Conservation (phyloP, 2,329 filamentous ascomycete genomes). For the Basipetospora chlamydospora region DNA sequence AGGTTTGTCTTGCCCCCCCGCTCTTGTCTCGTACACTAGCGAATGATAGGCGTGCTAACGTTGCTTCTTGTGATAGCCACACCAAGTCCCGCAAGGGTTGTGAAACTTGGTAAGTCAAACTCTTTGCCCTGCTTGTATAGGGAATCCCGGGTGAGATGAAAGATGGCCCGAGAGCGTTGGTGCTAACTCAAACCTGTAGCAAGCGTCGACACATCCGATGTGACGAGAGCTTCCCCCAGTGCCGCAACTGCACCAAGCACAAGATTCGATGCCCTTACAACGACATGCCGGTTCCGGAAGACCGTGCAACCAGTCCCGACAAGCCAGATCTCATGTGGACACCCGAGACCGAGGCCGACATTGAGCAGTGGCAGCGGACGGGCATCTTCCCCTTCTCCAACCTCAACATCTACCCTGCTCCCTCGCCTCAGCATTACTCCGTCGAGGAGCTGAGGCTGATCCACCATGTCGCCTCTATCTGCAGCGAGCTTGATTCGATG, state of each 20-base stretch:
- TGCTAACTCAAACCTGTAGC: constrained; percentile 21
- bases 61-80: constrained; percentile 55
- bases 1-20: constrained; percentile 39
- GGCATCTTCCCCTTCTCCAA: constrained; percentile 76
- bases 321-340: constrained; percentile 70
- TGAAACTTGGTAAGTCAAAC: constrained; percentile 68
- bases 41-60: constrained; percentile 14
- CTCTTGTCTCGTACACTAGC: no score
- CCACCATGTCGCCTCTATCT: constrained; percentile 77
- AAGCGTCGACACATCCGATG: constrained; percentile 95
- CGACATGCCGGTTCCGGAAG: constrained; percentile 57
- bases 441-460: constrained; percentile 74
- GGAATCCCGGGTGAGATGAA: constrained; percentile 5
- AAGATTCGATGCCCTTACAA: constrained; percentile 98
- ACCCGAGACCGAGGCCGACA: constrained; percentile 65
- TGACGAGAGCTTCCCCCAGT: constrained; percentile 96
- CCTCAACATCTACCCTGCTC: constrained; percentile 60
- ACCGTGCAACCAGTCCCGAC: constrained; percentile 44
- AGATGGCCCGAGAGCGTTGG: no score
- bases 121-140: not conserved
- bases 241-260: constrained; percentile 97
- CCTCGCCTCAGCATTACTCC: constrained; percentile 57
- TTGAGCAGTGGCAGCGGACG: constrained; percentile 72
- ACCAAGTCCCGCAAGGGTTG: constrained; percentile 98
- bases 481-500: constrained; percentile 63